These are phyloP conservation scores for Pyricularia grisea DNA, from an alignment of 2,329 filamentous ascomycete species.

Conservation along the genomic window DNA sequence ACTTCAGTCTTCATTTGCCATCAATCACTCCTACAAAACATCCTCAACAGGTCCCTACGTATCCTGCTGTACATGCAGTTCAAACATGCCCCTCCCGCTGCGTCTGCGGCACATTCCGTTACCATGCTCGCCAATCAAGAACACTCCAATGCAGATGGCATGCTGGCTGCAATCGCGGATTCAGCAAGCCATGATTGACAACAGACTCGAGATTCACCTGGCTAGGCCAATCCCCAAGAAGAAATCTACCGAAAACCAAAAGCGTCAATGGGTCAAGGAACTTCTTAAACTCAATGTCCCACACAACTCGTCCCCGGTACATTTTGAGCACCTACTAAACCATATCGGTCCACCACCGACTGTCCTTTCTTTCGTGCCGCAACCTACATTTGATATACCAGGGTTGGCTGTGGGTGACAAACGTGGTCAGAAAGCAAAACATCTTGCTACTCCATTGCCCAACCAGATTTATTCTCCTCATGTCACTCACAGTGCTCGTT, in stretches of 20 bases:
- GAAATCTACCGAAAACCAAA: not conserved
- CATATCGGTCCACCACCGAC: not conserved
- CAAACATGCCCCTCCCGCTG: not conserved
- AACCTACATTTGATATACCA: not conserved
- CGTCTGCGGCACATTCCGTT: not conserved
- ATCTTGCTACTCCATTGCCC: not conserved
- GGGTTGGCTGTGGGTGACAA: not conserved
- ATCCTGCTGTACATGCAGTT: not conserved
- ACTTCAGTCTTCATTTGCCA: no score
- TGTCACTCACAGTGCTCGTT: no score
- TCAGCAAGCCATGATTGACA: not conserved
- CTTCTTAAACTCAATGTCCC: not conserved
- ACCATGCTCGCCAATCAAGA: not conserved
- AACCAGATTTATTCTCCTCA: not conserved
- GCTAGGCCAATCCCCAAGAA: not conserved
- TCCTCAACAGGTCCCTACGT: not conserved
- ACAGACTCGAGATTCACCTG: not conserved
- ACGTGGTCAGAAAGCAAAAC: not conserved
- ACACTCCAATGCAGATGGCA: not conserved
- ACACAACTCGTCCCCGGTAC: not conserved
- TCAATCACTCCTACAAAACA: not conserved
- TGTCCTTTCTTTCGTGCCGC: not conserved
- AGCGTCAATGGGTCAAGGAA: not conserved
- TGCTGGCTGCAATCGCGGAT: not conserved
- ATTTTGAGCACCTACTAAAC: not conserved